Evolutionary conservation across 2,329 filamentous ascomycete genomes (phyloP), one percentile per base, ranked within the genome.

Genomic region (Pseudogymnoascus sp.): DNA sequence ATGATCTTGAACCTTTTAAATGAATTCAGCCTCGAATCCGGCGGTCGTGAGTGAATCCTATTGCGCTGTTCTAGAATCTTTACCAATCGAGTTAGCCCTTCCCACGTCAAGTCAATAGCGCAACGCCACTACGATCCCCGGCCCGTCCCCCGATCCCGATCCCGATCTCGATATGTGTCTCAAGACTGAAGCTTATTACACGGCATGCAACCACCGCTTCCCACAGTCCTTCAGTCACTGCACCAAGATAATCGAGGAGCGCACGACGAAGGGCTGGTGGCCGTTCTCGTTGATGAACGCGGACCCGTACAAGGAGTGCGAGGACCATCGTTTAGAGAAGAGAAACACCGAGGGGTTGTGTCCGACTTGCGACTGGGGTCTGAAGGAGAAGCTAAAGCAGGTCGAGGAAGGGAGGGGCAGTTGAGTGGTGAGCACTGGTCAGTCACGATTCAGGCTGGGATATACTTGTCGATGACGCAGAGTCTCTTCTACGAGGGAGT

Each of bases 171-270:
- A 30, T 12, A 53, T 53, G 47, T 53, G 47, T 53, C 47, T 53
- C 47, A 53, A 33, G 28, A 53, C 47, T 8, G 47, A 53, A 33
- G 47, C 47, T 53, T 53, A 53, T 53, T 53, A 53, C 47, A 20
- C 12, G 47, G 47, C 33, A 12, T 53, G 47, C 47, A 33, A n/a
- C 11, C 47, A 53, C 47, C 47, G 47, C n/a, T 53, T 53, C 28
- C 47, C 47, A 1, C n/a, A 18, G 28, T 33, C 47, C 28, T 53
- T 53, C 47, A 33, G 28, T 9, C 47, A 53, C 28, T 53, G 47
- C 28, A 53, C 47, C 9, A 53, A 33, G 28, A 53, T 53, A 33
- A 33, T 53, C n/a, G 47, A 53, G 28, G 47, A 53, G 47, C 47
- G 47, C 5, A 20, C 47, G 47, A 53, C 47, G 15, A 53, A n/a